These are phyloP conservation scores for Amylostereum chailletii DNA, from an alignment of 1,284 basidiomycete genomes.

Conservation along the genomic window DNA sequence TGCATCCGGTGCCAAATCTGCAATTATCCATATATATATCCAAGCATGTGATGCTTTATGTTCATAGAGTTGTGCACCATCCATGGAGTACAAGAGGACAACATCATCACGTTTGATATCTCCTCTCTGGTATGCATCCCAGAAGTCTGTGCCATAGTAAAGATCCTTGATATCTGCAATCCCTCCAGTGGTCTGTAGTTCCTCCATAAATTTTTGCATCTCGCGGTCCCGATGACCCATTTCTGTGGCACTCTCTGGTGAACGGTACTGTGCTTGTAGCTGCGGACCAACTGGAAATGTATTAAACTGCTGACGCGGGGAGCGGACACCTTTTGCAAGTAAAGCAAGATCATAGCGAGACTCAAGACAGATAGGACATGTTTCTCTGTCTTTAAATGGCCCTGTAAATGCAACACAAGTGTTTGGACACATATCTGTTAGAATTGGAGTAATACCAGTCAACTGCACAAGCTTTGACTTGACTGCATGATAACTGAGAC, in stretches of 20 bases:
- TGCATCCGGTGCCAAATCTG: slow-evolving; percentile 10
- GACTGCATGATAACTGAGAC: too few relatives aligned
- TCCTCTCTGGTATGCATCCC: not conserved
- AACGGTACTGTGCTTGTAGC: slow-evolving; percentile 14
- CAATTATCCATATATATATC: slow-evolving; percentile 16
- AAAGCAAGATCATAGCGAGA: slow-evolving; percentile 8
- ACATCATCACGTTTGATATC: slow-evolving; percentile 5
- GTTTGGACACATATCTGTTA: slow-evolving; percentile 24
- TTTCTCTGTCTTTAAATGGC: slow-evolving; percentile 15
- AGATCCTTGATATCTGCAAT: slow-evolving; percentile 1
- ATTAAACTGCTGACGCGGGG: slow-evolving; percentile 9
- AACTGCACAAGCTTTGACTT: slow-evolving; percentile 15
- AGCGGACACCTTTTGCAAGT: not conserved
- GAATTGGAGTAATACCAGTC: slow-evolving; percentile 18
- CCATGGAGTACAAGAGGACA: slow-evolving; percentile 13
- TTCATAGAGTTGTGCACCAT: slow-evolving; percentile 16
- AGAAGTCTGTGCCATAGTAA: slow-evolving; percentile 3
- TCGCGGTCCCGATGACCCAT: slow-evolving; percentile 12
- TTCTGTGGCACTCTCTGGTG: slow-evolving; percentile 5
- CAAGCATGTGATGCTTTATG: slow-evolving; percentile 15
- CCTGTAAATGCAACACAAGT: slow-evolving; percentile 26
- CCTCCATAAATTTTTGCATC: slow-evolving; percentile 2
- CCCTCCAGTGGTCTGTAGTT: not conserved
- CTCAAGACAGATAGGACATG: slow-evolving; percentile 10
- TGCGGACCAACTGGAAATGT: slow-evolving; percentile 19